These are phyloP conservation scores for Mariannaea sp. DNA, from an alignment of 2,329 filamentous ascomycete species.

Conservation along the genomic window DNA sequence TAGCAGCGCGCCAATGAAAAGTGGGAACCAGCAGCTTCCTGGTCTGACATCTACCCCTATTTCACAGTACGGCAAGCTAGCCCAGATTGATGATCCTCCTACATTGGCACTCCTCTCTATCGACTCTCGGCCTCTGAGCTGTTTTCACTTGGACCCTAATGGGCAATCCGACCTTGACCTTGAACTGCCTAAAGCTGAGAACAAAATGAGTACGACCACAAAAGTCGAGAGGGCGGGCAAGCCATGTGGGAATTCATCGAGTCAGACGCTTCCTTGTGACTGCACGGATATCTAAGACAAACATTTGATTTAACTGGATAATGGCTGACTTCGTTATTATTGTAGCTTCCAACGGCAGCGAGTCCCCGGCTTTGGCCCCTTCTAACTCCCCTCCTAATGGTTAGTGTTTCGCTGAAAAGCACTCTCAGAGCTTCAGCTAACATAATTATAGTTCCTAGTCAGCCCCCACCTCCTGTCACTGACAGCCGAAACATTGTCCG, in stretches of 20 bases:
- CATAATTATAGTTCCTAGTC: slow-evolving; percentile 40
- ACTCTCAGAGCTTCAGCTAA: slow-evolving; percentile 9
- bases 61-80: slow-evolving; percentile 57
- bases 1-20: slow-evolving; percentile 37
- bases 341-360: slow-evolving; percentile 53
- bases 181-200: neutral
- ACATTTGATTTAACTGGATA: slow-evolving; percentile 11
- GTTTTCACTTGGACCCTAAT: slow-evolving; percentile 46
- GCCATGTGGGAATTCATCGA: slow-evolving; percentile 28
- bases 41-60: slow-evolving; percentile 24
- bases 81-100: slow-evolving; percentile 53
- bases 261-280: slow-evolving; percentile 44
- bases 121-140: slow-evolving; percentile 52
- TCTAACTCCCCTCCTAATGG: slow-evolving; percentile 47
- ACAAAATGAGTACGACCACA: slow-evolving; percentile 25
- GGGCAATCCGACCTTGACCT: too few relatives aligned
- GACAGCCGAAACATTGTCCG: slow-evolving; percentile 95
- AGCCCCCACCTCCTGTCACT: slow-evolving; percentile 53
- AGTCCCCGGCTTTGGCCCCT: slow-evolving; percentile 50
- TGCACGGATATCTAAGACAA: slow-evolving; percentile 26
- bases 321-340: slow-evolving; percentile 43
- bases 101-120: slow-evolving; percentile 45
- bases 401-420: slow-evolving; percentile 35
- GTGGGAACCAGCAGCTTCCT: slow-evolving; percentile 3
- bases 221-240: neutral